Conservation (phyloP, 768 basidiomycete species). For the Naganishia vaughanmartiniae region DNA sequence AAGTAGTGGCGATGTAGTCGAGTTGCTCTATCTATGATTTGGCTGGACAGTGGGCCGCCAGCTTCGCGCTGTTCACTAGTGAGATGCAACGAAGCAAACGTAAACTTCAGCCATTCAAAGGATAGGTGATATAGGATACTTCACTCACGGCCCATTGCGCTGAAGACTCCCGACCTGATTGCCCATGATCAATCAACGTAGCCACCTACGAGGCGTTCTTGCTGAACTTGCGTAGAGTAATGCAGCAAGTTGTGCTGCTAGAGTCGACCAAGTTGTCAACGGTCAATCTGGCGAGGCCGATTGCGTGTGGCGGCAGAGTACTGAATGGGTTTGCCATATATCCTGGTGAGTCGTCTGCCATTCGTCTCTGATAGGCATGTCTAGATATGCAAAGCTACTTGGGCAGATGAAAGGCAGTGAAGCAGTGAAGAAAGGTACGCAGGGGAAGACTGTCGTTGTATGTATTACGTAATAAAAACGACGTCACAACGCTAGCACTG, state of each 20-base stretch:
- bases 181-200: background rate
- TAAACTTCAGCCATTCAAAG: background rate
- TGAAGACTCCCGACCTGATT: background rate
- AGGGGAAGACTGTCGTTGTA: background rate
- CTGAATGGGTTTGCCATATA: background rate
- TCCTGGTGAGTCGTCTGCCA: background rate
- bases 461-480: conserved; percentile 1
- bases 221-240: background rate
- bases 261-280: background rate
- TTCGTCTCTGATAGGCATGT: background rate
- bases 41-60: background rate
- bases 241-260: background rate
- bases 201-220: background rate
- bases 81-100: background rate
- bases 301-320: background rate
- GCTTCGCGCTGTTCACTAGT: background rate
- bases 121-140: background rate
- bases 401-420: background rate
- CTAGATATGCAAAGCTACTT: background rate
- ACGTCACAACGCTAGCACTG: too few relatives aligned
- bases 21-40: background rate
- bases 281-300: background rate
- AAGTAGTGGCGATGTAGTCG: conserved; percentile 18
- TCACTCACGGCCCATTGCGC: background rate
- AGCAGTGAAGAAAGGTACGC: background rate